phyloP scores from a whole-genome alignment of 108 stramenopile species.

The Fragilariopsis cylindrus region DNA sequence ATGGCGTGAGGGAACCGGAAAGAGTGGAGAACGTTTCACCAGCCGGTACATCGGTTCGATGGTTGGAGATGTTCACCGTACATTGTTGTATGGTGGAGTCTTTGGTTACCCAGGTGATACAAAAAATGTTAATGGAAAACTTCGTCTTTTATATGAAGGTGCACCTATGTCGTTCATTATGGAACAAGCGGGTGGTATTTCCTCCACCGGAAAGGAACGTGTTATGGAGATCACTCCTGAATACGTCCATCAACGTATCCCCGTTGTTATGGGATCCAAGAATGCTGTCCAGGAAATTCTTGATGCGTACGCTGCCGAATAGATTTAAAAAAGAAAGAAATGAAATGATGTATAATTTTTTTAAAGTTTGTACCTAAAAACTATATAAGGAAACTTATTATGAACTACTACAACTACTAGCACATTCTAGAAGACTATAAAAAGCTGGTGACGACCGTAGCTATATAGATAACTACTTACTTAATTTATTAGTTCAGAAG shows the following conservation, averaged over 20 bases:
- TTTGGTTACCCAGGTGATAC: slow-evolving; percentile 95
- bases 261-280: slow-evolving; percentile 82
- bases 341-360: background rate
- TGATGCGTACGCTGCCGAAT: slow-evolving; percentile 50
- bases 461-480: too few species aligned
- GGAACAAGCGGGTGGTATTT: slow-evolving; percentile 92
- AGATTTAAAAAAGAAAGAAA: background rate
- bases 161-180: slow-evolving; percentile 97
- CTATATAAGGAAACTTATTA: background rate
- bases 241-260: slow-evolving; percentile 79
- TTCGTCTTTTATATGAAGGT: slow-evolving; percentile 85
- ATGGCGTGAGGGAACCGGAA: slow-evolving; percentile 77
- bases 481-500: too few species aligned
- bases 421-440: too few species aligned
- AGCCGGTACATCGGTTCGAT: slow-evolving; percentile 97
- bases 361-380: background rate
- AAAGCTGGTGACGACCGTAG: too few species aligned
- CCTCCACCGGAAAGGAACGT: slow-evolving; percentile 64
- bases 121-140: slow-evolving; percentile 84
- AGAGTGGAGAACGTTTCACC: slow-evolving; percentile 58
- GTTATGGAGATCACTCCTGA: slow-evolving; percentile 70
- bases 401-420: background rate
- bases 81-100: slow-evolving; percentile 96
- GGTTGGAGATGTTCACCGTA: slow-evolving; percentile 99
- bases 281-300: slow-evolving; percentile 72